Evolutionary conservation across 169 alveolate species (phyloP), one percentile per base, ranked within the genome.

Genomic region (Plasmodium fragile): DNA sequence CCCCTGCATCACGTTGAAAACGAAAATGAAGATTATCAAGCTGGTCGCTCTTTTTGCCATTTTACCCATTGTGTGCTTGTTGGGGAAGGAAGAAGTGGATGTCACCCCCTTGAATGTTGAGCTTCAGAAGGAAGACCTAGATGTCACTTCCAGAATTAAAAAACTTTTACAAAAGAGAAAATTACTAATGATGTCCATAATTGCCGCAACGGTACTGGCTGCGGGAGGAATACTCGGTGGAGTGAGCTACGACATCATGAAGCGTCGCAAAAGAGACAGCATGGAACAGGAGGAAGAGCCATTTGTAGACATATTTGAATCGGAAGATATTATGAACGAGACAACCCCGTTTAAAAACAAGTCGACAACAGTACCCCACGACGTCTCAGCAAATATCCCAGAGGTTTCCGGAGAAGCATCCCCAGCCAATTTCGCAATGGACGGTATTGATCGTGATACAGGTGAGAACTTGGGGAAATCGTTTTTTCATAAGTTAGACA

Each of bases 201-300:
- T 65, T n/a, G 30, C 36, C n/a, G 75, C 75, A n/a, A 2, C 41
- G 4, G 75, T 22, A 65, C 75, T 65, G 0, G 75, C 75, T n/a
- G 30, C n/a, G n/a, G 75, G 75, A 39, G 75, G 75, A 18, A 65
- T 65, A 65, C 30, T 65, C 36, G 75, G 75, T 65, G 75, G 75
- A 65, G 36, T 65, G 30, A 39, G 75, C 4, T 65, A 65, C 25
- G 75, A 39, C 30, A 65, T 65, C 13, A 1, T 6, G 36, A 18
- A 22, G 7, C 41, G 25, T 22, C 30, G 75, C 13, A 65, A 65
- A 25, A 25, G 7, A 25, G 39, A 0, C 1, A 6, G 41, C 0
- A 10, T 16, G 36, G 75, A 65, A 7, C 2, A 0, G 41, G 36
- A 18, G 0, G 73, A 55, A 2, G 73, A 65, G 59, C 59, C 59